Base-by-base conservation (phyloP, 2,329 filamentous ascomycete genomes). In the Clonostachys sp. region DNA sequence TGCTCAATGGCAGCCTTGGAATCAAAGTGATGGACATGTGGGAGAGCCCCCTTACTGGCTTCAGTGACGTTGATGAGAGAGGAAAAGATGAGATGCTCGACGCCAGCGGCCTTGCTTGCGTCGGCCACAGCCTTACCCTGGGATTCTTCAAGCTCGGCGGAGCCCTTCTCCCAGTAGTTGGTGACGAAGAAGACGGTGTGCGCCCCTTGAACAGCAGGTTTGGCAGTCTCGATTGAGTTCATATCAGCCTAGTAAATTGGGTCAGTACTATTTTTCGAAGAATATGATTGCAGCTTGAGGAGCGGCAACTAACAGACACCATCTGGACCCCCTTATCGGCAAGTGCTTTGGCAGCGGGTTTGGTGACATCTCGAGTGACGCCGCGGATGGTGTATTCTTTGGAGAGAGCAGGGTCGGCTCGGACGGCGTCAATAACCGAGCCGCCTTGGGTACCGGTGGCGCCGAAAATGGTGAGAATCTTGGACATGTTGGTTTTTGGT, bases 1-100 rank as follows among this genome's bases (percentile, higher is more conserved):
- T 67, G 50, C 52, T 83, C 79, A 13, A 78, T 71, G 34, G 74
- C 61, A 30, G 77, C 75, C 57, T 84, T 84, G 50, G 62, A 65
- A 54, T 84, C 80, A 49, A 84, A 84, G 48, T 77, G 73, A 42
- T 62, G 50, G 7, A 75, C 70, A 16, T 66, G 53, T 5, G 58
- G 39, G 3, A 74, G 58, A 1, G 54, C 57, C 3, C 72, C 73
- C 1, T 61, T 60, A 36, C 66, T 64, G 4, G 58, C 54, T 35
- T 72, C 56, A 2, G 60, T 66, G 30, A 67, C 59, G 50, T 73
- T 55, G 36, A 70, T 57, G 38, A 75, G 63, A 7, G 71, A 71
- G 9, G 71, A 74, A 60, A 69, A 77, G 51, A 77, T 62, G 42
- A 74, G 60, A 50, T 75, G 71, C 54, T 73, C 54, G 2, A 73